Evolutionary conservation across 1,284 basidiomycete genomes (phyloP).

Genomic region (Neonothopanus nambi): DNA sequence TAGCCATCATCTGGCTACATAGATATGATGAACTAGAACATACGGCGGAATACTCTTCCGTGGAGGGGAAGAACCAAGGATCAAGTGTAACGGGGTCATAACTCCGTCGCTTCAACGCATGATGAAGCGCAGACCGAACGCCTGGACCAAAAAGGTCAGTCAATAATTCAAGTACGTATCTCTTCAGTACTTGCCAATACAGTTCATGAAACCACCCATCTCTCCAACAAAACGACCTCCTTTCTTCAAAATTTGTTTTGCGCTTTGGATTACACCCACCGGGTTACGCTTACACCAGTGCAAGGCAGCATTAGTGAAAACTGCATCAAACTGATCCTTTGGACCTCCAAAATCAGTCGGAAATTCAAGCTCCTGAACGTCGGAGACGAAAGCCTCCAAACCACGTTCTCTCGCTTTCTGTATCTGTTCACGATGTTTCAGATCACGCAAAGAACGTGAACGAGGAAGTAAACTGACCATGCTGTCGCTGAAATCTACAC

Average conservation of each 20-base stretch:
- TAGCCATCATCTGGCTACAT: neutral
- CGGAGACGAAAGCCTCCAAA: slow-evolving; percentile 47
- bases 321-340: slow-evolving; percentile 51
- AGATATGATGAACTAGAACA: slow-evolving; percentile 14
- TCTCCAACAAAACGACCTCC: slow-evolving; percentile 75
- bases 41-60: slow-evolving; percentile 62
- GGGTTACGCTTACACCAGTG: slow-evolving; percentile 87
- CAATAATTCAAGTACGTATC: neutral
- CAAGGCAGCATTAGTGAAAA: slow-evolving; percentile 77
- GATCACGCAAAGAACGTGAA: neutral
- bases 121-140: slow-evolving; percentile 60
- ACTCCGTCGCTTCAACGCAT: slow-evolving; percentile 53
- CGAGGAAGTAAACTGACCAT: slow-evolving; percentile 54
- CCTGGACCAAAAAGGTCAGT: slow-evolving; percentile 38
- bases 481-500: slow-evolving; percentile 67
- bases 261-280: slow-evolving; percentile 58
- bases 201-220: slow-evolving; percentile 78
- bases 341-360: slow-evolving; percentile 24
- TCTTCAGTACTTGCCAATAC: slow-evolving; percentile 46
- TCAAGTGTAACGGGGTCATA: slow-evolving; percentile 61
- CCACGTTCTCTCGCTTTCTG: slow-evolving; percentile 53
- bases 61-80: slow-evolving; percentile 85
- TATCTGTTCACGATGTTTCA: slow-evolving; percentile 41
- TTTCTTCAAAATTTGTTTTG: slow-evolving; percentile 63
- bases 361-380: slow-evolving; percentile 45